A percentile compares a stretch with the other conserved stretches of the same genome.
These are phyloP conservation scores for Colletotrichum tropicicola DNA, from an alignment of 2,329 filamentous ascomycete species.

Conservation along the genomic window DNA sequence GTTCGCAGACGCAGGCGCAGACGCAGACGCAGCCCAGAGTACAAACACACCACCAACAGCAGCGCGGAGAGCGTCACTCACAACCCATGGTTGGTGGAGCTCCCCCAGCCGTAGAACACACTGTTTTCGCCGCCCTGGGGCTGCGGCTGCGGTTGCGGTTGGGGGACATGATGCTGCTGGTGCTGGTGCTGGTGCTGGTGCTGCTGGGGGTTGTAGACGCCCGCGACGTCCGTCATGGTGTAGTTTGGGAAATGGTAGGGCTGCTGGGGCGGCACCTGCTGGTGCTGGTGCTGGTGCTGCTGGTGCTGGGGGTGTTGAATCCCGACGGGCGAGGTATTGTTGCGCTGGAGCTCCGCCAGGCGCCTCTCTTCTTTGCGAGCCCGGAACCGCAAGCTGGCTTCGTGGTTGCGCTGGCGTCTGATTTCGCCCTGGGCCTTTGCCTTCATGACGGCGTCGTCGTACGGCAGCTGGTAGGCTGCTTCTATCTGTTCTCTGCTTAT, in stretches of 20 bases:
- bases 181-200: slow-evolving; percentile 5
- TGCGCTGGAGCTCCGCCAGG: too few relatives aligned
- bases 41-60: background rate
- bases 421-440: too few relatives aligned
- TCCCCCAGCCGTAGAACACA: slow-evolving; percentile 18
- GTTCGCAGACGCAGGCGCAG: background rate
- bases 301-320: too few relatives aligned
- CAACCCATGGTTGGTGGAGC: slow-evolving; percentile 4
- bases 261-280: background rate
- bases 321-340: too few relatives aligned
- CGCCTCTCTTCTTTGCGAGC: too few relatives aligned
- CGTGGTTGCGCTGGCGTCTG: too few relatives aligned
- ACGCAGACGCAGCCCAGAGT: background rate
- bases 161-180: background rate
- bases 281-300: background rate
- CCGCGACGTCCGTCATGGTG: slow-evolving; percentile 20
- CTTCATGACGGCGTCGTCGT: too few relatives aligned
- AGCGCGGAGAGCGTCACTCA: too few relatives aligned
- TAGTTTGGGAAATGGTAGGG: slow-evolving; percentile 14
- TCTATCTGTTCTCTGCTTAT: too few relatives aligned
- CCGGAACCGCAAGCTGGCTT: too few relatives aligned
- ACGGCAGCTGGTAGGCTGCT: too few relatives aligned
- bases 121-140: background rate
- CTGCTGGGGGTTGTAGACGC: slow-evolving; percentile 14
- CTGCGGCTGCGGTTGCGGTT: background rate